Conservation (phyloP, 2,329 filamentous ascomycete genomes). For the Periconia digitata region DNA sequence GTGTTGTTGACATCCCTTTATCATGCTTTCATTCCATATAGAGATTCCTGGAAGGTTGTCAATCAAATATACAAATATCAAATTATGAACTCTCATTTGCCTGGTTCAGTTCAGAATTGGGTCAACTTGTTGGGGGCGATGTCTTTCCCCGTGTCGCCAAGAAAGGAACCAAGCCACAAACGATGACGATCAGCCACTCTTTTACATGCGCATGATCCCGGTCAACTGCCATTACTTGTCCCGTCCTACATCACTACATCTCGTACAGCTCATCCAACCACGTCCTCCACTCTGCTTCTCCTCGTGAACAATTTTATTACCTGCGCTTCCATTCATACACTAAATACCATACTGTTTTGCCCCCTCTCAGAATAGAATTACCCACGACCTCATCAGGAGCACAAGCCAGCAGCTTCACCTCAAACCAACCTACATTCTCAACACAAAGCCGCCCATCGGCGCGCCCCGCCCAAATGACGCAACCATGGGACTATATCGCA, state of each 20-base stretch:
- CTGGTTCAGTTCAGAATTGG: no score
- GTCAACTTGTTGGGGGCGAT: no score
- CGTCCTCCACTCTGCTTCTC: no score
- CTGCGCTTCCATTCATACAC: neutral
- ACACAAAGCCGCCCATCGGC: constrained; percentile 6
- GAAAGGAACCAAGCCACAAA: neutral
- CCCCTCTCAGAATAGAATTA: neutral
- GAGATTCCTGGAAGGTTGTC: no score
- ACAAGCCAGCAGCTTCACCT: constrained; percentile 7
- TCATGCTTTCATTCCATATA: no score
- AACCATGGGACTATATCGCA: constrained; percentile 97
- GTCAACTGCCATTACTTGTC: neutral
- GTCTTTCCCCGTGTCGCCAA: no score
- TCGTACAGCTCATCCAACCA: no score
- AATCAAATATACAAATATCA: no score
- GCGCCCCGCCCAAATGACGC: constrained; percentile 45
- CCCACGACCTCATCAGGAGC: neutral
- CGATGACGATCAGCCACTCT: neutral
- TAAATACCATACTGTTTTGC: neutral
- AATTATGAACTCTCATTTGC: no score
- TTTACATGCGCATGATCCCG: neutral
- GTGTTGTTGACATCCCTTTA: no score
- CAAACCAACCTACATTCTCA: constrained; percentile 6
- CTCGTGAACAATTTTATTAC: no score
- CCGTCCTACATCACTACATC: neutral